Evolutionary conservation across 2,329 filamentous ascomycete genomes (phyloP).

Genomic region (Thermothelomyces thermophilus): DNA sequence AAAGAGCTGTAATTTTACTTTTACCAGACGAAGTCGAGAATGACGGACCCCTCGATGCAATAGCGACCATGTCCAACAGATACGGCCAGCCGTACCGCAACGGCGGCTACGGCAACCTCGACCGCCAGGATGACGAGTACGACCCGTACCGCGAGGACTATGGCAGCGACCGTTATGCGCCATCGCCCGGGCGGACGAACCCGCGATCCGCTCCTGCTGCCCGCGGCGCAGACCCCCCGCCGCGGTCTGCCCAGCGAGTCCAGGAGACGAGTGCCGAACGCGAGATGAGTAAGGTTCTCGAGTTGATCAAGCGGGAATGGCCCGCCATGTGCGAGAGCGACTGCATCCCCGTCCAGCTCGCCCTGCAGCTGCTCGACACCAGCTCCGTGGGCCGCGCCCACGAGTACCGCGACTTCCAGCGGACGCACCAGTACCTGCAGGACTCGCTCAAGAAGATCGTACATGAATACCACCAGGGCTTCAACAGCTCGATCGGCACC

Average conservation of each 20-base stretch:
- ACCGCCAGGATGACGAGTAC: conserved; percentile 41
- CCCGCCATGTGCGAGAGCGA: conserved; percentile 82
- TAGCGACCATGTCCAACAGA: conserved; percentile 44
- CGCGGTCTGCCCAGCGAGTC: conserved; percentile 29
- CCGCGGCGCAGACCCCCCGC: conserved; percentile 26
- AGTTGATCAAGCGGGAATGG: conserved; percentile 84
- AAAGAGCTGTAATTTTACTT: not conserved
- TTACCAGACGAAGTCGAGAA: conserved; percentile 9
- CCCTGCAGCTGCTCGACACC: conserved; percentile 87
- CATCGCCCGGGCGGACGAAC: conserved; percentile 28
- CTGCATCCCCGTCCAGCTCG: conserved; percentile 87
- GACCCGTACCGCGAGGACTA: conserved; percentile 45
- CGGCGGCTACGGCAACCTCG: conserved; percentile 40
- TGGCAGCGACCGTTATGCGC: conserved; percentile 37
- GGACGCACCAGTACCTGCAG: conserved; percentile 83
- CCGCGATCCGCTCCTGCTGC: conserved; percentile 21
- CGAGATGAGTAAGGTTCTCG: conserved; percentile 60
- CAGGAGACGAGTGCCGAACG: conserved; percentile 43
- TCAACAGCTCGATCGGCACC: conserved; percentile 97
- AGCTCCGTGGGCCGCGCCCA: conserved; percentile 90
- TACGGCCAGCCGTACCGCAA: conserved; percentile 43
- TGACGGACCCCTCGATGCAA: conserved; percentile 19
- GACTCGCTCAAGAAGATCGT: conserved; percentile 89
- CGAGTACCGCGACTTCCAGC: conserved; percentile 77
- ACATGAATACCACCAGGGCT: conserved; percentile 97